Conservation (phyloP, 2,329 filamentous ascomycete species). For the Tympanopsis confertula region DNA sequence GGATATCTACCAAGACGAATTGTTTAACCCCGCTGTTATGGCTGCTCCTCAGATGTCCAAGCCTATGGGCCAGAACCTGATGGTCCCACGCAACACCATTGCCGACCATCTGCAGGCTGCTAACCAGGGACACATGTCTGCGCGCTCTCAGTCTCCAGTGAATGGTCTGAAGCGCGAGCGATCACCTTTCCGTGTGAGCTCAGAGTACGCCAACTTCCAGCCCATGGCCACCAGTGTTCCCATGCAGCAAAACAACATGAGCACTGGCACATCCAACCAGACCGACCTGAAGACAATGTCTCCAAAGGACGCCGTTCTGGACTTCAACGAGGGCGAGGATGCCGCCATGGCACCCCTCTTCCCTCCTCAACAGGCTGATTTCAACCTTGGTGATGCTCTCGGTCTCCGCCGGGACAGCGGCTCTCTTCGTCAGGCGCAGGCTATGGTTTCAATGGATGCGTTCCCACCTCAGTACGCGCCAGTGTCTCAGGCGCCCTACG, state of each 20-base stretch:
- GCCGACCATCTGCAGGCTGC: constrained; percentile 68
- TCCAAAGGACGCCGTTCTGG: constrained; percentile 79
- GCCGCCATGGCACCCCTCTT: constrained; percentile 65
- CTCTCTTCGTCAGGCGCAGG: neutral
- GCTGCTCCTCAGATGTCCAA: constrained; percentile 43
- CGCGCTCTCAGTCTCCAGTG: constrained; percentile 33
- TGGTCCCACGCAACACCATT: constrained; percentile 50
- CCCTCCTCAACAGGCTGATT: constrained; percentile 35
- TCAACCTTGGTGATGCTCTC: neutral
- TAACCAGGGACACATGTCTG: constrained; percentile 60
- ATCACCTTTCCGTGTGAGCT: constrained; percentile 72
- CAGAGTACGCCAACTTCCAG: constrained; percentile 24
- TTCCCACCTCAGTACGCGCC: neutral
- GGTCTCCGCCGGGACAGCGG: neutral
- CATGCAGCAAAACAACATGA: neutral
- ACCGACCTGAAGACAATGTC: constrained; percentile 79
- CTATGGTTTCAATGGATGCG: neutral
- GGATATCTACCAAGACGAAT: constrained; percentile 72
- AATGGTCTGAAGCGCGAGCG: constrained; percentile 44
- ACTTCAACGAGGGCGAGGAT: constrained; percentile 68
- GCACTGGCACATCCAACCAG: no score
- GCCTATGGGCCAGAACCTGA: constrained; percentile 26
- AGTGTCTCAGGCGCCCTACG: constrained; percentile 26
- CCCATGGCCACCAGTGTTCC: constrained; percentile 6
- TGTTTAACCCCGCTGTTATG: constrained; percentile 63